Evolutionary conservation across 345 rosid genomes (phyloP), one percentile per base, ranked within the genome.

Genomic region (Erodium maritimum): DNA sequence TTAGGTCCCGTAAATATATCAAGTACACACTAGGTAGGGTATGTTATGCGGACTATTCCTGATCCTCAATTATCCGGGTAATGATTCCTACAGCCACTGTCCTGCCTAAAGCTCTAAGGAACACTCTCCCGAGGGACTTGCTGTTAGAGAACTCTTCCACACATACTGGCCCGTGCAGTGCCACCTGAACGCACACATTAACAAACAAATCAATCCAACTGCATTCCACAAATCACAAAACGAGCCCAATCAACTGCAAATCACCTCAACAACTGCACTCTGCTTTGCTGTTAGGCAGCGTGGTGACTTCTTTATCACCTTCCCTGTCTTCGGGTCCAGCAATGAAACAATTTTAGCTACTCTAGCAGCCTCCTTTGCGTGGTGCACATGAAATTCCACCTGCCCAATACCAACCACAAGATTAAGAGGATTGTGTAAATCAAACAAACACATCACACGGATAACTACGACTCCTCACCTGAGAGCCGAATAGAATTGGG

Each of bases 321-420:
- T 85, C 60, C 99, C 99, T 10, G 96, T 90, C 77, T 87, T 94
- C 50, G 88, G 75, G 73, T 94, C 90, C 23, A 87, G 88, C 67
- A 85, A 25, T 22, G 95, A 77, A 60, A 73, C 51, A 60, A 90
- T 81, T 60, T 70, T 87, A 60, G 60, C 71, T 21, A 94, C 80
- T 67, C 76, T 80, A 50, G 91, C 96, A 55, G 87, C 97, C 70
- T 82, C 95, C 72, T 87, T 87, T 19, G 83, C 84, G 21, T 90
- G 99, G 67, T 87, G 94, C 64, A 84, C 68, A 58, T 94, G 96
- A 68, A 90, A 81, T 71, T 94, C 99, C 87, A 94, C 62, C 99
- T 90, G 78, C 67, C 52, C 17, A 67, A 58, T 17, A 20, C 48
- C 19, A 51, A n/a, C 37, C 20, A 45, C 23, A 64, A 65, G 17